Evolutionary conservation across 1,284 basidiomycete species (phyloP).

Genomic region (Irpex sp.): DNA sequence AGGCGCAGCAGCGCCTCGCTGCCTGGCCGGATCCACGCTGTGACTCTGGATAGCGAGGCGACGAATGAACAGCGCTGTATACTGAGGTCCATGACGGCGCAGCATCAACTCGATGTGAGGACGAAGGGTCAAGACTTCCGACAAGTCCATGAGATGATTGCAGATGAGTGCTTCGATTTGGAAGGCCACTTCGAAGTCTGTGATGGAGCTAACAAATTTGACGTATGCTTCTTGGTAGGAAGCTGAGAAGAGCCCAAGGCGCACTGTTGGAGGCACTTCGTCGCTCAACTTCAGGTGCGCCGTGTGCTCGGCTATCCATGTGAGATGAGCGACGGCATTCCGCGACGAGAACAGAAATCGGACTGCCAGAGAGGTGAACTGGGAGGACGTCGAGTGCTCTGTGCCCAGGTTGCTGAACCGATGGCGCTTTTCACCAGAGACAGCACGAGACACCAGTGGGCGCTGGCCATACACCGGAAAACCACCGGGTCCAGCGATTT

Average conservation of each 20-base stretch:
- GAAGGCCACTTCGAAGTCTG: slow-evolving; percentile 40
- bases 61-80: slow-evolving; percentile 1
- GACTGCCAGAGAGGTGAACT: slow-evolving; percentile 43
- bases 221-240: not conserved
- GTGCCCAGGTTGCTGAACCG: slow-evolving; percentile 20
- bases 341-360: slow-evolving; percentile 44
- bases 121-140: slow-evolving; percentile 36
- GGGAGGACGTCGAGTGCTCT: slow-evolving; percentile 26
- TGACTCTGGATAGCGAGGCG: slow-evolving; percentile 2
- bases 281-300: slow-evolving; percentile 29
- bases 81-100: not conserved
- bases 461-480: not conserved
- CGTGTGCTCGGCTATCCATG: slow-evolving; percentile 19
- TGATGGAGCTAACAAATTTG: slow-evolving; percentile 13
- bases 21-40: slow-evolving; percentile 1
- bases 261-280: not conserved
- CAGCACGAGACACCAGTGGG: not conserved
- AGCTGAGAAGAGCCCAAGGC: not conserved
- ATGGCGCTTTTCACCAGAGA: slow-evolving; percentile 9
- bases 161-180: slow-evolving; percentile 42
- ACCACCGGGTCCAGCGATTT: not conserved
- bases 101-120: slow-evolving; percentile 8
- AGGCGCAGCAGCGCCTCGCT: not conserved
- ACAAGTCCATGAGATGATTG: slow-evolving; percentile 32
- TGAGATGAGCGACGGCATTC: slow-evolving; percentile 16